phyloP scores from a whole-genome alignment of 306 rosid genomes.

The Adenanthera pavonina region DNA sequence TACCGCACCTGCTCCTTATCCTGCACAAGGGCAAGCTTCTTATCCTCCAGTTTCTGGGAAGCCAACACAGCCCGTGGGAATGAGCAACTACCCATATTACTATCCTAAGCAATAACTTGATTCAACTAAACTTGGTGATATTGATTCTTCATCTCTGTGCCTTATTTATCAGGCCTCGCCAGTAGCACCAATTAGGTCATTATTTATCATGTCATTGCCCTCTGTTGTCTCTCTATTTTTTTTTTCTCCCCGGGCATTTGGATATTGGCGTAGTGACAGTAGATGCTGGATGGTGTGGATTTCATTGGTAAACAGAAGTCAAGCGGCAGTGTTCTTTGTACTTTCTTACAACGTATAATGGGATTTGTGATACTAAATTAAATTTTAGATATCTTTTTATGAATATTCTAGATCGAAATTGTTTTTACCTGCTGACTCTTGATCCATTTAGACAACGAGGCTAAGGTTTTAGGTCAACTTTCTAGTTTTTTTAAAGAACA shows the following conservation, averaged over 20 bases:
- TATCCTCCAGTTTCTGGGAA: constrained; percentile 53
- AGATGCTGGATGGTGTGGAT: neutral
- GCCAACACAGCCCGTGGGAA: constrained; percentile 60
- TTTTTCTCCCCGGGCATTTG: neutral
- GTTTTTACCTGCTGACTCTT: neutral
- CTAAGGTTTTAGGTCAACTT: neutral
- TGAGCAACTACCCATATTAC: constrained; percentile 71
- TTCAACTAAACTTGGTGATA: constrained; percentile 4
- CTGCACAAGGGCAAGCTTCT: constrained; percentile 57
- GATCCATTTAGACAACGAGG: neutral
- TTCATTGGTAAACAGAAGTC: neutral
- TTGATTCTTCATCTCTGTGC: neutral
- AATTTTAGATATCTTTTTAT: neutral
- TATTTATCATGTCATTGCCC: neutral
- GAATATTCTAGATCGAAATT: neutral
- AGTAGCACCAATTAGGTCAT: constrained; percentile 1
- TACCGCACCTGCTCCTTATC: constrained; percentile 52
- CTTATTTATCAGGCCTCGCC: neutral
- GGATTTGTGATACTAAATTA: neutral
- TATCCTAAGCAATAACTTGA: constrained; percentile 54
- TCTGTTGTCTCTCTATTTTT: neutral
- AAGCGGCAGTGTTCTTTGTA: neutral
- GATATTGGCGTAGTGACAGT: neutral
- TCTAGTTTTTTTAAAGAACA: neutral
- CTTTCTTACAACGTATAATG: neutral